Evolutionary conservation across 768 basidiomycete genomes (phyloP), one percentile per base, ranked within the genome.

Genomic region (Lactarius quietus): DNA sequence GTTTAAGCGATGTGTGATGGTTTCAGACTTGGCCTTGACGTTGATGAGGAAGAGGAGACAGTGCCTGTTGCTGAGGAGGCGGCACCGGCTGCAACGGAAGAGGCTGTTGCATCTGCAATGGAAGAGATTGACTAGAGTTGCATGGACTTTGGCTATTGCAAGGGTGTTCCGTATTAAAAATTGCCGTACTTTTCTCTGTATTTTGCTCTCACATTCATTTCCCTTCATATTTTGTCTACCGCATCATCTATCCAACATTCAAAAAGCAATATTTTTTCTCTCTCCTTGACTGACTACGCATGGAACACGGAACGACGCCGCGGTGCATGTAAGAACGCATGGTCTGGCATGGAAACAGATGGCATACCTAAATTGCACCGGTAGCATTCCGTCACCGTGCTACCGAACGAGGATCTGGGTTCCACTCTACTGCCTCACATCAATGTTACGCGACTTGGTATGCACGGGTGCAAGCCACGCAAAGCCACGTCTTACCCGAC

Each of bases 41-140:
- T 93, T 18, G 68, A 69, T 39, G 69, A 69, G 38, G 89, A 90
- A 35, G 84, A 86, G 70, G 83, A 86, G 69, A 74, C 78, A 20
- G 71, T 78, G 5, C 71, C 78, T 9, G 79, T 81, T n/a, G 73
- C 80, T 54, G 81, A 79, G 31, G 76, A 77, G 5, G 82, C 82
- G 58, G 80, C 79, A 1, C 80, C 87, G 2, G 82, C 83, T 33
- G 78, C 83, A 64, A 70, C 77, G 60, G 89, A 88, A 73, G 81
- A 77, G 20, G 83, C 86, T 35, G 82, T 89, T 52, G 83, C 88
- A 29, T 92, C 92, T 17, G 89, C 89, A 59, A 97, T 98, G 95
- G 96, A 98, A 84, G 95, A 98, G 82, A 96, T 98, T 68, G 91
- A 93, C 74, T 93, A 87, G 75, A 78, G 18, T 54, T 54, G 51